Conservation (phyloP, 2,329 filamentous ascomycete genomes). For the Lasiodiplodia theobromae region DNA sequence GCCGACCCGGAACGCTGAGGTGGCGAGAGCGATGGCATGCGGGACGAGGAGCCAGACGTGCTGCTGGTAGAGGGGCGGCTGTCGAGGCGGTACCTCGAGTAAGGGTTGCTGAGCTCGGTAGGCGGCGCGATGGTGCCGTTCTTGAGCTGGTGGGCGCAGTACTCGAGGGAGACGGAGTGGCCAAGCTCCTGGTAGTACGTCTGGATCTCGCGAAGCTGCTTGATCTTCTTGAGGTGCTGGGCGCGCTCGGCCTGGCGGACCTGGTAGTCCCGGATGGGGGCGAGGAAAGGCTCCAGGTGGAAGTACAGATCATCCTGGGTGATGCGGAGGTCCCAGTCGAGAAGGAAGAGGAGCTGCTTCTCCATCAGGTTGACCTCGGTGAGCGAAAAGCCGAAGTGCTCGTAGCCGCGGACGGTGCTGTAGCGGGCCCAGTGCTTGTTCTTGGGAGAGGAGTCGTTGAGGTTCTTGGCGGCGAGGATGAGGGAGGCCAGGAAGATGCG, state of each 20-base stretch:
- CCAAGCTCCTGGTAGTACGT: conserved; percentile 18
- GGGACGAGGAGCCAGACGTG: conserved; percentile 49
- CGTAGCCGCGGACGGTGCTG: conserved; percentile 75
- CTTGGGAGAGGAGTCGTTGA: conserved; percentile 98
- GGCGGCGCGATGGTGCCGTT: conserved; percentile 45
- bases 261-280: conserved; percentile 74
- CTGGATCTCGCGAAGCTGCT: conserved; percentile 26
- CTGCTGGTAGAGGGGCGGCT: conserved; percentile 39
- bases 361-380: conserved; percentile 99
- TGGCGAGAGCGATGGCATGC: conserved; percentile 58
- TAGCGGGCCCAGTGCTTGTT: conserved; percentile 99
- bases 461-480: conserved; percentile 90
- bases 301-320: conserved; percentile 83
- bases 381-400: conserved; percentile 86
- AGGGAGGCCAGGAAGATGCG: conserved; percentile 93
- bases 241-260: conserved; percentile 63
- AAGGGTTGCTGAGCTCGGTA: conserved; percentile 43
- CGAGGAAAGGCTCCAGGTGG: conserved; percentile 87
- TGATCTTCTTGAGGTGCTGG: conserved; percentile 50
- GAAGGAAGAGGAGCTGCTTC: conserved; percentile 92
- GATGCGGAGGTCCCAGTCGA: conserved; percentile 94
- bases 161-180: conserved; percentile 33
- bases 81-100: conserved; percentile 44
- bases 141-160: conserved; percentile 49
- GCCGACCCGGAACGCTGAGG: conserved; percentile 48